Conservation (phyloP, 768 basidiomycete species). For the Grammothele lineata region DNA sequence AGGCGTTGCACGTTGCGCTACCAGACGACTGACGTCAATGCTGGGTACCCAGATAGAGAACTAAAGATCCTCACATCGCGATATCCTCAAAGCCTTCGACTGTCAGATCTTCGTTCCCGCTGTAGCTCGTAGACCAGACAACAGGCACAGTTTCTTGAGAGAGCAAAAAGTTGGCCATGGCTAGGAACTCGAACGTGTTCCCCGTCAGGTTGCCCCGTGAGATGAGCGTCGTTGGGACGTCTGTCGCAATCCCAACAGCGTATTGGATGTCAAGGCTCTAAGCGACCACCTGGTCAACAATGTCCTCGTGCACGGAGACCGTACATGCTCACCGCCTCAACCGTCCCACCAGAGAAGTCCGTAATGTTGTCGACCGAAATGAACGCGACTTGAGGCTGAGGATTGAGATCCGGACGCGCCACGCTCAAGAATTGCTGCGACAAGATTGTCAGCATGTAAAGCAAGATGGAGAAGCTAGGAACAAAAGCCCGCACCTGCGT, state of each 20-base stretch:
- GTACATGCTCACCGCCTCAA: slow-evolving; percentile 42
- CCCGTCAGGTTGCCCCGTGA: slow-evolving; percentile 27
- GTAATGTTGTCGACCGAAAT: background rate
- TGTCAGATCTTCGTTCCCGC: slow-evolving; percentile 22
- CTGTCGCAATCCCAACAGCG: slow-evolving; percentile 29
- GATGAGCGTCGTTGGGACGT: slow-evolving; percentile 28
- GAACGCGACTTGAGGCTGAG: background rate
- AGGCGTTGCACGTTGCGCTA: slow-evolving; percentile 29
- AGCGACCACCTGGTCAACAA: slow-evolving; percentile 8
- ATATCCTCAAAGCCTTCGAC: slow-evolving; percentile 14
- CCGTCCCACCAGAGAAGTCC: background rate
- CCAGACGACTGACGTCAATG: background rate
- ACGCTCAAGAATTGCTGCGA: slow-evolving; percentile 23
- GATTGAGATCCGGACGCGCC: slow-evolving; percentile 3
- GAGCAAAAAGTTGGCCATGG: slow-evolving; percentile 25
- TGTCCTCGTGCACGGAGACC: slow-evolving; percentile 27
- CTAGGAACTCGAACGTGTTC: slow-evolving; percentile 26
- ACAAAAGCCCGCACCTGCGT: slow-evolving; percentile 17
- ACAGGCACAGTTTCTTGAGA: slow-evolving; percentile 19
- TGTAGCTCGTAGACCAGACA: slow-evolving; percentile 31
- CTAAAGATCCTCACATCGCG: slow-evolving; percentile 26
- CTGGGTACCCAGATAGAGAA: too few species aligned
- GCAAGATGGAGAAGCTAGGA: too few species aligned
- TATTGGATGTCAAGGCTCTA: slow-evolving; percentile 32
- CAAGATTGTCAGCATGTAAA: slow-evolving; percentile 31